Percentiles rank a stretch among this genome's conserved stretches.
These are phyloP conservation scores for Aureobasidium melanogenum DNA, from an alignment of 2,329 filamentous ascomycete species.

Conservation along the genomic window DNA sequence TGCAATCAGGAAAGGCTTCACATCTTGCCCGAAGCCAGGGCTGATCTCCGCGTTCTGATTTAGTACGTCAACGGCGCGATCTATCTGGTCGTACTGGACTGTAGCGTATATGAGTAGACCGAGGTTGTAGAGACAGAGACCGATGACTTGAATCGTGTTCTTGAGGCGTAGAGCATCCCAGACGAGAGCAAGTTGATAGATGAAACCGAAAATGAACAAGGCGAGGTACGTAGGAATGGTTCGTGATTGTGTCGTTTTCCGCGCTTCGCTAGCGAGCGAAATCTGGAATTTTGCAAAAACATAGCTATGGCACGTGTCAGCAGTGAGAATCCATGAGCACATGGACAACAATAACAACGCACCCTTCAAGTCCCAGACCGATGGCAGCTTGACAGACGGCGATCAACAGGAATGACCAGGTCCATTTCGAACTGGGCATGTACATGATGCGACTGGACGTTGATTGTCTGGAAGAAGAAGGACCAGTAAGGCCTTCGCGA, in stretches of 20 bases:
- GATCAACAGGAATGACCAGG: constrained; percentile 71
- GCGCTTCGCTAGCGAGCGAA: constrained; percentile 37
- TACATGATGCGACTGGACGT: constrained; percentile 50
- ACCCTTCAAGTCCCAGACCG: constrained; percentile 80
- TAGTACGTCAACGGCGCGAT: constrained; percentile 58
- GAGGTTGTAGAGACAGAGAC: constrained; percentile 84
- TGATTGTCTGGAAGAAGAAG: constrained; percentile 23
- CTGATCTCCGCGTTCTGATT: constrained; percentile 21
- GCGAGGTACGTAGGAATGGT: constrained; percentile 92
- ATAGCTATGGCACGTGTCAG: constrained; percentile 49
- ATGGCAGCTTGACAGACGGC: constrained; percentile 69
- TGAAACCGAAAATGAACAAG: constrained; percentile 92
- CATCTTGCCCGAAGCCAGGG: constrained; percentile 50
- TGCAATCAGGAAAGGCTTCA: constrained; percentile 70
- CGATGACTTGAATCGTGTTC: constrained; percentile 98
- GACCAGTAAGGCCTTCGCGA: constrained; percentile 40
- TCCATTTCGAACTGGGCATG: constrained; percentile 77
- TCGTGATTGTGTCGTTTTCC: constrained; percentile 34
- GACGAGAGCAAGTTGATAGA: constrained; percentile 82
- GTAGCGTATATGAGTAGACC: constrained; percentile 87
- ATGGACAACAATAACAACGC: constrained; percentile 33
- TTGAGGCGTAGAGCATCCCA: constrained; percentile 91
- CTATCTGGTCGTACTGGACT: constrained; percentile 86
- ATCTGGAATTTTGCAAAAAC: constrained; percentile 81
- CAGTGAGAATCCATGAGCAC: background rate